Evolutionary conservation across 371 early-diverging fungal species (phyloP), one percentile per base, ranked within the genome.

Genomic region (Mucor racemosus): DNA sequence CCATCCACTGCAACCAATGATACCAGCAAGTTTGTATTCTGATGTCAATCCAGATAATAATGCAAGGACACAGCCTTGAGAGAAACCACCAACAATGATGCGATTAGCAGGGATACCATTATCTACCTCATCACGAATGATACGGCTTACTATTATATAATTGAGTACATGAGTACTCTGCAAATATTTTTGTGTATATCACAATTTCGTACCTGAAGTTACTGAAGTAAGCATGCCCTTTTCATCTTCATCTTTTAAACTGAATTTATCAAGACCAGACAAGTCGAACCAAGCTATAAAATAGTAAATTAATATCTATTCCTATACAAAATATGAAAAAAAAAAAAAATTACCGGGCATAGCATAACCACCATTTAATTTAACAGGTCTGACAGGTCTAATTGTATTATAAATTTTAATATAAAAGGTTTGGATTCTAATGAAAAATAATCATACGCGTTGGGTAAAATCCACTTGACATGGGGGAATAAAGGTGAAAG

Each of bases 41-140:
- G 90, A 84, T 17, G 92, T 91, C 67, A 96, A 76, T 6, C 87
- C 90, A n/a, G 87, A 80, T 69, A 92, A 68, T 62, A 96, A 76
- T 17, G 94, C 72, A 79, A 95, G 80, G n/a, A 90, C 96, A 59
- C 89, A 84, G 68, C 95, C 98, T 84, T 98, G 99, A 31, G 96
- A 95, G 80, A 98, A 98, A 0, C 99, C 99, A 48, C 96, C 97
- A 21, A 98, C 64, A 36, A 97, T 89, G 58, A 98, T 97, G 15
- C 96, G 84, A 53, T 91, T 82, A 15, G 94, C 78, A 0, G 94
- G 88, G 61, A 96, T 95, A 15, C 95, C 94, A 36, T 66, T 69
- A 44, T 91, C 91, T 9, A 95, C 81, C 76, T 98, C 97, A 11
- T 86, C 74, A 4, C 87, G 84, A 35, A 98, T 84, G 55, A 96